Conservation (phyloP, 768 basidiomycete genomes). For the Tylopilus felleus region DNA sequence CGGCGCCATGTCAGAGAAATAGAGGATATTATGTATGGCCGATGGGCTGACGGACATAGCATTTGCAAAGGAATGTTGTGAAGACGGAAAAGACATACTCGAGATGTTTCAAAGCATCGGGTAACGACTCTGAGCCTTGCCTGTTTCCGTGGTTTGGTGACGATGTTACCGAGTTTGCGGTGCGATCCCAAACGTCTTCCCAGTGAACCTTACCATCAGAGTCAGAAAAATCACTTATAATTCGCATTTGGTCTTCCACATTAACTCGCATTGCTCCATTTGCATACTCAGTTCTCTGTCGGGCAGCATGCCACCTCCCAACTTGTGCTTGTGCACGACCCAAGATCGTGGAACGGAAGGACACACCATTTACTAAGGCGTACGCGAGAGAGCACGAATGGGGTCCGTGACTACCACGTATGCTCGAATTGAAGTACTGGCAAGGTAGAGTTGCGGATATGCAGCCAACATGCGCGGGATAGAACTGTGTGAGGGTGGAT, state of each 20-base stretch:
- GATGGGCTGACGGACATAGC: slow-evolving; percentile 14
- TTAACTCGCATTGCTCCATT: neutral
- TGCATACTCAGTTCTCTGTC: slow-evolving; percentile 19
- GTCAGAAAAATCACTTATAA: slow-evolving; percentile 1
- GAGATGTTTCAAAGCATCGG: slow-evolving; percentile 36
- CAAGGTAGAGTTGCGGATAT: slow-evolving; percentile 51
- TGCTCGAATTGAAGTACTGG: slow-evolving; percentile 2
- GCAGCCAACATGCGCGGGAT: slow-evolving; percentile 52
- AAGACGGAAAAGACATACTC: slow-evolving; percentile 19
- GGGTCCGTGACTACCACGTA: slow-evolving; percentile 12
- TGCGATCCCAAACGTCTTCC: slow-evolving; percentile 49
- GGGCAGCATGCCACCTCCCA: slow-evolving; percentile 67
- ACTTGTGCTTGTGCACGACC: slow-evolving; percentile 60
- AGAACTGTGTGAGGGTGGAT: slow-evolving; percentile 38
- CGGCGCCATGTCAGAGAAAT: slow-evolving; percentile 55
- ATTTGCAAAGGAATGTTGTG: neutral
- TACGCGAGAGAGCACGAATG: slow-evolving; percentile 61
- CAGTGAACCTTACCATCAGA: slow-evolving; percentile 37
- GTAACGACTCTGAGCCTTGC: slow-evolving; percentile 25
- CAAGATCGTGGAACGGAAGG: slow-evolving; percentile 63
- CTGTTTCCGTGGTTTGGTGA: neutral
- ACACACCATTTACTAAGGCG: slow-evolving; percentile 37
- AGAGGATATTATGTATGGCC: slow-evolving; percentile 37
- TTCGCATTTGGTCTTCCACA: neutral
- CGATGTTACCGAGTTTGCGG: slow-evolving; percentile 3